These are phyloP conservation scores for Ophiocordyceps camponoti-leonardi DNA, from an alignment of 2,329 filamentous ascomycete species.

Conservation along the genomic window DNA sequence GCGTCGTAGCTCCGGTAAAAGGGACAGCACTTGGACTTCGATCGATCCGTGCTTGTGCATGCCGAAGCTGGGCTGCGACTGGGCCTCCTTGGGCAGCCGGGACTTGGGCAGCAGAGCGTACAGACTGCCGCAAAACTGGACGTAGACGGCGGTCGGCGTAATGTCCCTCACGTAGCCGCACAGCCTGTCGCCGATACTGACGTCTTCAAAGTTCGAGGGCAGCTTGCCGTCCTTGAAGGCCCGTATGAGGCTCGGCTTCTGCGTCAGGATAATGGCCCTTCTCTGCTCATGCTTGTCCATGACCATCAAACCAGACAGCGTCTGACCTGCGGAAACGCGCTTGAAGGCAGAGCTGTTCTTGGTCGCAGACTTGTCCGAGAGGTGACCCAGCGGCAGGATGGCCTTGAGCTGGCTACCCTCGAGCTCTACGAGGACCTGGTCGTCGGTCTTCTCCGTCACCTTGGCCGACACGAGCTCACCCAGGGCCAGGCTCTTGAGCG, in stretches of 20 bases:
- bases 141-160: conserved; percentile 63
- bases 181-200: conserved; percentile 49
- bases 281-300: conserved; percentile 72
- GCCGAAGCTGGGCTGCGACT: conserved; percentile 57
- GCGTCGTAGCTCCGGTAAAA: conserved; percentile 52
- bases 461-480: conserved; percentile 63
- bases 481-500: conserved; percentile 54
- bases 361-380: conserved; percentile 67
- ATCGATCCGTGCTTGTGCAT: conserved; percentile 63
- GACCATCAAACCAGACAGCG: conserved; percentile 63
- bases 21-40: conserved; percentile 50
- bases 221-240: conserved; percentile 57
- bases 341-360: conserved; percentile 65
- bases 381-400: conserved; percentile 56
- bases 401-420: conserved; percentile 60
- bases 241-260: conserved; percentile 68
- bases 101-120: conserved; percentile 67
- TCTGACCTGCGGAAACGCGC: conserved; percentile 71
- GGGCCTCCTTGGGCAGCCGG: conserved; percentile 54
- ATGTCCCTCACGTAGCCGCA: conserved; percentile 77
- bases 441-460: conserved; percentile 64
- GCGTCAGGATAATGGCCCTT: conserved; percentile 57
- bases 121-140: conserved; percentile 69
- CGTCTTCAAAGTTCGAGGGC: conserved; percentile 53
- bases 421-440: conserved; percentile 63